These are phyloP conservation scores for Myxozyma neotropica DNA, from an alignment of 805 yeast species.

Conservation along the genomic window DNA sequence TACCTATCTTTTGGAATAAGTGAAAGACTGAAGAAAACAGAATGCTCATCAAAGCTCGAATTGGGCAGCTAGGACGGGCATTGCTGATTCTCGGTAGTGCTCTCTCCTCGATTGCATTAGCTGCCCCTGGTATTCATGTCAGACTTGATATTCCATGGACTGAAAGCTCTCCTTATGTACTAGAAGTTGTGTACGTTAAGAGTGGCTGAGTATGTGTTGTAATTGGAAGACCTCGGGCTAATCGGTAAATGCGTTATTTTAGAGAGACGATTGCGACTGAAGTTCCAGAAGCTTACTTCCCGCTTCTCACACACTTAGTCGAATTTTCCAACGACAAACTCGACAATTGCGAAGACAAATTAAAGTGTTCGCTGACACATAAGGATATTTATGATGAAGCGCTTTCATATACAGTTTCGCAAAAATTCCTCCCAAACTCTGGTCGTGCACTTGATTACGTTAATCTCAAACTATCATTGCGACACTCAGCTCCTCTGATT, in stretches of 20 bases:
- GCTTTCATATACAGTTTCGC: constrained; percentile 4
- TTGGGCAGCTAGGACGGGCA: neutral
- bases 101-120: constrained; percentile 1
- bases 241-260: neutral
- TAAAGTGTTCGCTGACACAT: constrained; percentile 23
- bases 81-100: neutral
- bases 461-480: constrained; percentile 51
- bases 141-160: constrained; percentile 25
- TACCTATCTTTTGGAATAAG: no score
- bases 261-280: constrained; percentile 43
- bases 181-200: constrained; percentile 29
- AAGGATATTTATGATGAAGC: constrained; percentile 27
- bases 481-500: constrained; percentile 61
- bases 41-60: neutral
- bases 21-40: no score
- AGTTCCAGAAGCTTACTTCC: constrained; percentile 41
- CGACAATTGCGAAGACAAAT: constrained; percentile 25
- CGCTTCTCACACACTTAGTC: constrained; percentile 37
- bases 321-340: constrained; percentile 29
- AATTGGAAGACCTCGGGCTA: neutral
- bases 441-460: constrained; percentile 38
- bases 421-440: constrained; percentile 22
- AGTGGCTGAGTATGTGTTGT: neutral
- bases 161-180: constrained; percentile 25
- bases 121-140: constrained; percentile 19